These are phyloP conservation scores for Apocynum venetum DNA, from an alignment of 257 asterid genomes.

Conservation along the genomic window DNA sequence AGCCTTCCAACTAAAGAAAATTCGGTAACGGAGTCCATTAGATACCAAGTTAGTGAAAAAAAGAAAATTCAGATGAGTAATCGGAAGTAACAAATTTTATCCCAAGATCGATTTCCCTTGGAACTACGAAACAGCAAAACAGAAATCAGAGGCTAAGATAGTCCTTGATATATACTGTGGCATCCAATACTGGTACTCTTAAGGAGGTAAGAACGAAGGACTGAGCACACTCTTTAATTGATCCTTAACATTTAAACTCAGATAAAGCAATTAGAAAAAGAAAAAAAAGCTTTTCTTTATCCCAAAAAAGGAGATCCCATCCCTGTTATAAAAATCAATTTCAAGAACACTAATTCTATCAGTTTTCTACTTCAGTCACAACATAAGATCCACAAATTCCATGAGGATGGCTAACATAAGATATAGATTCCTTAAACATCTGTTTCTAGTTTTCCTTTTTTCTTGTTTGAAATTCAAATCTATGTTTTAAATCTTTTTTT, in stretches of 20 bases:
- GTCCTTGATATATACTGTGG: not conserved
- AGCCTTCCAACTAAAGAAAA: constrained; percentile 61
- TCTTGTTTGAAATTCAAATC: not conserved
- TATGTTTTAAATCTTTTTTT: not conserved
- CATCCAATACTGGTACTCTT: too few relatives aligned
- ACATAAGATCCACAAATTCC: not conserved
- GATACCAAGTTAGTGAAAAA: not conserved
- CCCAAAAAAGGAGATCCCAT: not conserved
- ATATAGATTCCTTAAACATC: not conserved
- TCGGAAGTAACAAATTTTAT: not conserved
- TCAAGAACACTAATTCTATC: not conserved
- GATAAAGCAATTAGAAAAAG: not conserved
- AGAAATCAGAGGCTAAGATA: not conserved
- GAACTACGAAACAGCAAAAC: not conserved
- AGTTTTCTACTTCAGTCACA: not conserved
- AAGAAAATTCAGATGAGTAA: not conserved
- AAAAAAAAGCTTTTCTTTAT: too few relatives aligned
- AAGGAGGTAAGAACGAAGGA: not conserved
- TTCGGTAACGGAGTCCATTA: not conserved
- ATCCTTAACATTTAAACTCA: not conserved
- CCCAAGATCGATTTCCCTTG: not conserved
- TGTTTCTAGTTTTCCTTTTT: not conserved
- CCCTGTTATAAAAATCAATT: not conserved
- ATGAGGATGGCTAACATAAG: not conserved
- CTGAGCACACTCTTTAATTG: not conserved